Percentiles rank a stretch among this genome's conserved stretches.
These are phyloP conservation scores for Irpex sp. DNA, from an alignment of 1,284 basidiomycete species.

Conservation along the genomic window DNA sequence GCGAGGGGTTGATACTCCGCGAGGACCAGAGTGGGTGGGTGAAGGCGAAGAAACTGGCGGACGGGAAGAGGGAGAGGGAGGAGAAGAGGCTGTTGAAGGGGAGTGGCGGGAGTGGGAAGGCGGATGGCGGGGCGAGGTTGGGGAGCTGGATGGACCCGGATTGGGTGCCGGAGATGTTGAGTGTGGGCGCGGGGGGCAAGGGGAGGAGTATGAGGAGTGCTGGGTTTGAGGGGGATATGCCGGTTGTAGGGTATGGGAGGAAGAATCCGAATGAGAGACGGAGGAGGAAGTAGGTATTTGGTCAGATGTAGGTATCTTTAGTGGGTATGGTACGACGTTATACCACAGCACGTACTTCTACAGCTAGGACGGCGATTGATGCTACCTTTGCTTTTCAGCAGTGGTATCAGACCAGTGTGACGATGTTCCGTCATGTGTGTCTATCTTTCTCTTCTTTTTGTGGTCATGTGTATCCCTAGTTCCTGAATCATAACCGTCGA, in stretches of 20 bases:
- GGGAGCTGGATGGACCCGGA: conserved; percentile 95
- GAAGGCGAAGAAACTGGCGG: conserved; percentile 74
- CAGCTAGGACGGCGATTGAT: too few relatives aligned
- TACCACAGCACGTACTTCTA: too few relatives aligned
- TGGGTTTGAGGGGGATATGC: conserved; percentile 65
- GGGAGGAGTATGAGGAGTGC: conserved; percentile 52
- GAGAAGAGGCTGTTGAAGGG: conserved; percentile 72
- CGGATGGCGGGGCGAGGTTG: conserved; percentile 47
- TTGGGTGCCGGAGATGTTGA: conserved; percentile 87
- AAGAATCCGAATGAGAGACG: conserved; percentile 84
- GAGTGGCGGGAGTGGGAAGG: conserved; percentile 50
- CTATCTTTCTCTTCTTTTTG: too few relatives aligned
- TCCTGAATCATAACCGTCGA: too few relatives aligned
- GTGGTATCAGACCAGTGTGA: too few relatives aligned
- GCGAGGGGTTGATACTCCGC: conserved; percentile 80
- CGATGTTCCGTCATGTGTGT: too few relatives aligned
- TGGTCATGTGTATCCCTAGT: too few relatives aligned
- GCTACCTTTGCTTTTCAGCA: too few relatives aligned
- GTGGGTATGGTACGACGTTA: too few relatives aligned
- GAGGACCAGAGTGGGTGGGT: conserved; percentile 90
- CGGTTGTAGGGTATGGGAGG: conserved; percentile 78
- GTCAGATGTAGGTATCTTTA: background rate
- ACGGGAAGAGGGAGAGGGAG: conserved; percentile 72
- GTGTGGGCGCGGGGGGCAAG: conserved; percentile 71
- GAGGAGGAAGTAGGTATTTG: conserved; percentile 44